Percentiles rank a stretch among this genome's conserved stretches.
Evolutionary conservation across 176 grass and related monocot species (phyloP).

Genomic region (Paspalum notatum): DNA sequence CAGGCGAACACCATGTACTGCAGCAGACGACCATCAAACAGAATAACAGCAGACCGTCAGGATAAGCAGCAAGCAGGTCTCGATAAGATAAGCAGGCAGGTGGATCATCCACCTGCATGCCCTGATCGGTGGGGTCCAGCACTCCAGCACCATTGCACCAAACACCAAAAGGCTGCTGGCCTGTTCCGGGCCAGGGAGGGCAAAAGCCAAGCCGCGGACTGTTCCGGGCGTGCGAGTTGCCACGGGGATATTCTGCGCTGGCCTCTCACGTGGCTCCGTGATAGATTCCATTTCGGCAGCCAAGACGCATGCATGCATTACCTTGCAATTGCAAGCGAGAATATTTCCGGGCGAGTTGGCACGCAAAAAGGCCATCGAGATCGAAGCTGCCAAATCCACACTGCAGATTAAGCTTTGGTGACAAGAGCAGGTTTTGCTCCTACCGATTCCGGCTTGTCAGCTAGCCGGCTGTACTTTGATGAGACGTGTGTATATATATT

Average conservation of each 20-base stretch:
- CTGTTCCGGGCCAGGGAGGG: too few relatives aligned
- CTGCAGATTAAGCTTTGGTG: background rate
- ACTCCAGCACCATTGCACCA: too few relatives aligned
- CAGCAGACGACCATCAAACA: background rate
- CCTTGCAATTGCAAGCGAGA: too few relatives aligned
- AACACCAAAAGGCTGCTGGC: too few relatives aligned
- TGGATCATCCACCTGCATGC: too few relatives aligned
- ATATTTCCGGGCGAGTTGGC: background rate
- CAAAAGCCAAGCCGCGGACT: too few relatives aligned
- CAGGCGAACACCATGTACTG: conserved; percentile 99
- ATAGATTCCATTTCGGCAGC: too few relatives aligned
- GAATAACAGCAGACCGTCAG: background rate
- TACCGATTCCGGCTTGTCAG: background rate
- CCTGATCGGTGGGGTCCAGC: too few relatives aligned
- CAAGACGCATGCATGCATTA: too few relatives aligned
- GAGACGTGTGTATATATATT: background rate
- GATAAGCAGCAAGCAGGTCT: background rate
- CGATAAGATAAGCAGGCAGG: background rate
- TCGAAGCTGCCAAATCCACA: background rate
- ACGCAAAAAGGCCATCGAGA: background rate
- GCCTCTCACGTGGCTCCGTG: too few relatives aligned
- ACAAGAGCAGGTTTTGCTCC: conserved; percentile 1
- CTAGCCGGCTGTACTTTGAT: background rate
- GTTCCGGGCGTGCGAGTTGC: too few relatives aligned
- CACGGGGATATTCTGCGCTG: too few relatives aligned